These are phyloP conservation scores for Bauhinia variegata DNA, from an alignment of 306 rosid species.

Conservation along the genomic window DNA sequence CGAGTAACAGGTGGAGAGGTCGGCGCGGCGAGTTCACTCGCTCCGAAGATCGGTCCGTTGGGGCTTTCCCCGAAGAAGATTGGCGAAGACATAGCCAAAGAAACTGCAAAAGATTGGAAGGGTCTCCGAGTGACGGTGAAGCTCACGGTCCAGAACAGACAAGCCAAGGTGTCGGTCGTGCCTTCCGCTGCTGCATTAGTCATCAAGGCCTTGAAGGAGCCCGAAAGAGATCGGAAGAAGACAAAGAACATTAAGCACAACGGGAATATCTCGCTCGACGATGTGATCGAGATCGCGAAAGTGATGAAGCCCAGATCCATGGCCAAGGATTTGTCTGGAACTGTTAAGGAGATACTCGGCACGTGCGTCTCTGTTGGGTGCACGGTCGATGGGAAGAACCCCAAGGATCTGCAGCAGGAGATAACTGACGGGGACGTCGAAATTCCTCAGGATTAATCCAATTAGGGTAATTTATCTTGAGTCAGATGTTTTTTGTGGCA, in stretches of 20 bases:
- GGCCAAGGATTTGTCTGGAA: conserved; percentile 76
- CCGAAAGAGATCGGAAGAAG: conserved; percentile 86
- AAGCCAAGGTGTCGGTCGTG: conserved; percentile 88
- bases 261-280: conserved; percentile 77
- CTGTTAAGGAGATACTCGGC: conserved; percentile 81
- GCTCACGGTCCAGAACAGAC: conserved; percentile 85
- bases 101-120: conserved; percentile 80
- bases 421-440: conserved; percentile 74
- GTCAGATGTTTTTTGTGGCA: background rate
- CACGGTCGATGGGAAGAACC: conserved; percentile 81
- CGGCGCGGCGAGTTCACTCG: conserved; percentile 79
- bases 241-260: conserved; percentile 79
- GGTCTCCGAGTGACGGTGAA: conserved; percentile 73
- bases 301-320: conserved; percentile 72
- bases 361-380: conserved; percentile 90
- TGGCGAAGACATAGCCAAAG: conserved; percentile 78
- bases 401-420: conserved; percentile 81
- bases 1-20: conserved; percentile 77
- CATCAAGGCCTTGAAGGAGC: conserved; percentile 84
- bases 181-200: conserved; percentile 89
- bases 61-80: conserved; percentile 80
- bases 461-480: conserved; percentile 3
- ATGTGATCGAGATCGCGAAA: conserved; percentile 78
- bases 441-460: conserved; percentile 56
- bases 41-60: conserved; percentile 72